Base-by-base conservation (phyloP, 1,139 yeast species). In the Lodderomyces parapsilosis region DNA sequence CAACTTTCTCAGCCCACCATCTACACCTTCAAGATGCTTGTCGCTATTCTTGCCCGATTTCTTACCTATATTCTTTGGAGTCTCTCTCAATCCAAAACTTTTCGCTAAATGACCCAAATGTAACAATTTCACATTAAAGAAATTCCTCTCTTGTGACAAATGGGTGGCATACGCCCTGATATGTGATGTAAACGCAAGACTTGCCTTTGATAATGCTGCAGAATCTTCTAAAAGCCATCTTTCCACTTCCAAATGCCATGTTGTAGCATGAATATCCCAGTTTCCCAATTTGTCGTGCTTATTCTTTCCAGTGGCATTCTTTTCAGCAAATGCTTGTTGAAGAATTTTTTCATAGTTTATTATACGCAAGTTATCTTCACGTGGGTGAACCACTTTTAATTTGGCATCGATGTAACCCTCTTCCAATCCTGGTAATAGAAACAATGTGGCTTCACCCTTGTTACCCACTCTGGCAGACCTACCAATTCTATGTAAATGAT, bases 131-230 rank as follows among this genome's bases (percentile, higher is more conserved):
- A 93, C 81, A 56, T 88, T 90, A 70, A 93, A 93, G 49, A 77
- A 81, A 36, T 73, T 76, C 57, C 93, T 78, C 62, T 94, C 99
- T 1, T 81, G 58, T 0, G 91, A 71, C 48, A 89, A 78, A 68
- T 93, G 99, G 0, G 99, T 93, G n/a, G 99, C 89, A 59, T 93
- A 93, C 0, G 99, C 99, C 57, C 98, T 76, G 35, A 93, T 73
- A 62, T 93, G 98, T 48, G 96, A 85, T 8, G 86, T 81, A 58
- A 88, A 93, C 1, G 88, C 98, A 55, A 82, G 80, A 13, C 78
- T 76, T 0, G 96, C 96, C 34, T 64, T 60, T 18, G 78, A 81
- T 43, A 82, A 84, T 10, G 77, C 77, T 0, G 68, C 63, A 1
- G 76, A 65, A 53, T 86, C 87, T 53, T 82, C 95, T 39, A 93